Percentiles rank a stretch among this genome's conserved stretches.
These are phyloP conservation scores for Penicillium polonicum DNA, from an alignment of 2,329 filamentous ascomycete genomes.

Conservation along the genomic window DNA sequence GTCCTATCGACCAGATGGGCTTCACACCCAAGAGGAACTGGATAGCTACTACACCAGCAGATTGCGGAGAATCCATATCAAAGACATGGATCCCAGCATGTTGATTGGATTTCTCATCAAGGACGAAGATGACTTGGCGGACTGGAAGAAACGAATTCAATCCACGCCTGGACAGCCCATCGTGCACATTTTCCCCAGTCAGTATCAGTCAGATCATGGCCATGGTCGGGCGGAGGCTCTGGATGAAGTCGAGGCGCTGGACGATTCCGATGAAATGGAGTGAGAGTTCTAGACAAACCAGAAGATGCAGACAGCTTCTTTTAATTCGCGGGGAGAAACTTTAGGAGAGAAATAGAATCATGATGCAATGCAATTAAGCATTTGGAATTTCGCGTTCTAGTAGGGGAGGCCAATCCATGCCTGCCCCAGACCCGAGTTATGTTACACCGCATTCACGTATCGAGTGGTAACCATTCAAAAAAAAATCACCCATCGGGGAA, in stretches of 20 bases:
- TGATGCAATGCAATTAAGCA: constrained; percentile 31
- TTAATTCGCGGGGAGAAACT: no score
- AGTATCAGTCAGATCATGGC: constrained; percentile 56
- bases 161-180: constrained; percentile 79
- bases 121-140: constrained; percentile 76
- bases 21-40: constrained; percentile 68
- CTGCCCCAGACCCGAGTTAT: constrained; percentile 44
- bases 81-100: constrained; percentile 98
- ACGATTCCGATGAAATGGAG: constrained; percentile 57
- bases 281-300: neutral
- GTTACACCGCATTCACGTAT: constrained; percentile 47
- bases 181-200: constrained; percentile 75
- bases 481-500: constrained; percentile 42
- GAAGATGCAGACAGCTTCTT: neutral
- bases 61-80: constrained; percentile 75
- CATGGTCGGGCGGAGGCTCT: constrained; percentile 70
- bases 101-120: constrained; percentile 87
- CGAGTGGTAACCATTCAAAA: constrained; percentile 42
- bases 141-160: constrained; percentile 75
- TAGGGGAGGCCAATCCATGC: constrained; percentile 31
- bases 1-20: constrained; percentile 57
- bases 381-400: constrained; percentile 40
- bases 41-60: constrained; percentile 84
- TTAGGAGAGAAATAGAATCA: constrained; percentile 9
- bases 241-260: constrained; percentile 86